phyloP scores from a whole-genome alignment of 2,329 filamentous ascomycete species.

The Polychaeton citri region DNA sequence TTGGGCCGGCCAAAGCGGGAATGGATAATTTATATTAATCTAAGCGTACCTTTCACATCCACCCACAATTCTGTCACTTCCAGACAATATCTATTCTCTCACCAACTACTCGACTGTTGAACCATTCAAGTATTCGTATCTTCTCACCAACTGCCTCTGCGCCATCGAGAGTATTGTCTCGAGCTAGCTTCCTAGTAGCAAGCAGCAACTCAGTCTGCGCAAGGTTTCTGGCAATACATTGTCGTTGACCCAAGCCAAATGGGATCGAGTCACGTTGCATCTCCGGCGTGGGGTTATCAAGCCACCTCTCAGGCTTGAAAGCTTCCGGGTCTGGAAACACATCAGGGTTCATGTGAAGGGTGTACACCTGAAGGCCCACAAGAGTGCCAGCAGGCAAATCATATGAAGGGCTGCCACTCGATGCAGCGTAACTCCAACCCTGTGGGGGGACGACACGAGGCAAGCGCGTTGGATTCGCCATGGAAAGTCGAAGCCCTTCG shows the following conservation, averaged over 20 bases:
- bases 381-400: constrained; percentile 28
- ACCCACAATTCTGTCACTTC: constrained; percentile 5
- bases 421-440: constrained; percentile 21
- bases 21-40: too few relatives aligned
- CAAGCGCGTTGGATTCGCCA: constrained; percentile 39
- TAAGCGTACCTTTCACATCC: too few relatives aligned
- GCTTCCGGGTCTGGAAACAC: constrained; percentile 29
- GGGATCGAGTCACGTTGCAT: constrained; percentile 34
- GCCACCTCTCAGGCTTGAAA: constrained; percentile 39
- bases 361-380: constrained; percentile 33
- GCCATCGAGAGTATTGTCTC: constrained; percentile 31
- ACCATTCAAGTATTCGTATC: constrained; percentile 43
- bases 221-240: constrained; percentile 39
- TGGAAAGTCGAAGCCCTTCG: constrained; percentile 37
- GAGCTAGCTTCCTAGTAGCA: constrained; percentile 29
- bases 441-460: constrained; percentile 33
- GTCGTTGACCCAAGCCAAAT: constrained; percentile 35
- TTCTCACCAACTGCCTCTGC: constrained; percentile 27
- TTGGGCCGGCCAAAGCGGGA: too few relatives aligned
- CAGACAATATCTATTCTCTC: constrained; percentile 32
- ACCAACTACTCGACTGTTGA: constrained; percentile 39
- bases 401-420: constrained; percentile 5
- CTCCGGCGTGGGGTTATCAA: constrained; percentile 19
- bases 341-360: constrained; percentile 32
- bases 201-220: constrained; percentile 31